Percentiles rank a stretch among this genome's conserved stretches.
Conservation (phyloP, 495 filamentous ascomycete species). For the Elasticomyces elasticus region DNA sequence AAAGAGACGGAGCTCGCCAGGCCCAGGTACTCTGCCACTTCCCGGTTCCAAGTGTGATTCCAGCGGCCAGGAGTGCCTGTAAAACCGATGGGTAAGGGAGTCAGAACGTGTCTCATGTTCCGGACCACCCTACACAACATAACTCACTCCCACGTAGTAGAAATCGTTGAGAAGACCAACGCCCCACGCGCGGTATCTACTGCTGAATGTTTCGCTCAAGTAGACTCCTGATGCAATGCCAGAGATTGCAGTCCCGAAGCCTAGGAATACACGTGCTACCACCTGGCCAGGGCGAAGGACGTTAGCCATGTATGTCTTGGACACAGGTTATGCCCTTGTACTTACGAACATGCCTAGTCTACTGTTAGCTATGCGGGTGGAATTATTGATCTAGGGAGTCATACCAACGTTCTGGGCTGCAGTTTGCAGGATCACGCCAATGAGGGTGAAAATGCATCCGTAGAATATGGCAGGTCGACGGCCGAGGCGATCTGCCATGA, state of each 20-base stretch:
- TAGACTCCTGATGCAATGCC: slow-evolving; percentile 36
- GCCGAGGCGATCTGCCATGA: slow-evolving; percentile 35
- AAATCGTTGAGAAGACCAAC: slow-evolving; percentile 42
- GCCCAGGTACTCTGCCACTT: slow-evolving; percentile 41
- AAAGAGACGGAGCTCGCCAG: slow-evolving; percentile 46
- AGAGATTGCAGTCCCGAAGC: slow-evolving; percentile 34
- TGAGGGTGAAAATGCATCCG: slow-evolving; percentile 34
- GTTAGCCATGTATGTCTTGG: too few species aligned
- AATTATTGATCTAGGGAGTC: not conserved
- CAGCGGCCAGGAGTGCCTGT: slow-evolving; percentile 42
- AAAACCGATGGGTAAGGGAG: too few species aligned
- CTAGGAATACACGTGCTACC: slow-evolving; percentile 36
- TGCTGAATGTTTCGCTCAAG: slow-evolving; percentile 37
- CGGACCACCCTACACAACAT: too few species aligned
- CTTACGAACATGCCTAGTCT: slow-evolving; percentile 36
- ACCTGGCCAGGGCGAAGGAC: too few species aligned
- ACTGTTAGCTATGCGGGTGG: not conserved
- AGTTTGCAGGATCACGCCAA: slow-evolving; percentile 41
- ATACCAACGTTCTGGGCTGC: slow-evolving; percentile 38
- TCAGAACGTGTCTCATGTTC: too few species aligned
- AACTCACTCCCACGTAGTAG: slow-evolving; percentile 43
- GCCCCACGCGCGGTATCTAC: slow-evolving; percentile 38
- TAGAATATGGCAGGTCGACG: slow-evolving; percentile 40
- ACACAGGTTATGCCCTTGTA: too few species aligned
- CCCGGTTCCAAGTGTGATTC: slow-evolving; percentile 43